Percentiles rank a stretch among this genome's conserved stretches.
Conservation (phyloP, 495 filamentous ascomycete species). For the Penicillium samsonianum region DNA sequence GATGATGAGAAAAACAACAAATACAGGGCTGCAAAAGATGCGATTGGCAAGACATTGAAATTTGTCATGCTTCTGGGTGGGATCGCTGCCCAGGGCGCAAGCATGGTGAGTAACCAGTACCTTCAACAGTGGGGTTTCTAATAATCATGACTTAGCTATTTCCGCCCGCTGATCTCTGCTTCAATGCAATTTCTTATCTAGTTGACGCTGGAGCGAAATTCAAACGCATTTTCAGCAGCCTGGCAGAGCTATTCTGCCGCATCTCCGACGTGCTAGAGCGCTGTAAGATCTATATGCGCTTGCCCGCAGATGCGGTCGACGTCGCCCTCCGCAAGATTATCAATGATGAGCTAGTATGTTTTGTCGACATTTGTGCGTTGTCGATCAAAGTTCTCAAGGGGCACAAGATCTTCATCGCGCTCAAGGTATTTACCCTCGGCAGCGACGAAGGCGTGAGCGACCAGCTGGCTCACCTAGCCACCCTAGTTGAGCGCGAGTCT, state of each 20-base stretch:
- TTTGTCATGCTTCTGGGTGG: conserved; percentile 23
- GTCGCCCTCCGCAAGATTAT: conserved; percentile 28
- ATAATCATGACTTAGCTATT: conserved; percentile 19
- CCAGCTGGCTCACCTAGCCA: conserved; percentile 21
- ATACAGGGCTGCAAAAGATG: conserved; percentile 23
- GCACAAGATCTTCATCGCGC: conserved; percentile 27
- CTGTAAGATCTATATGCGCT: conserved; percentile 30
- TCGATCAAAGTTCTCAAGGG: conserved; percentile 32
- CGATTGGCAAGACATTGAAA: conserved; percentile 20
- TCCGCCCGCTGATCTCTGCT: conserved; percentile 25
- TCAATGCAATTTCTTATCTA: conserved; percentile 32
- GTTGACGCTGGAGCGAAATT: conserved; percentile 27
- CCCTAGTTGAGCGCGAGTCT: conserved; percentile 25
- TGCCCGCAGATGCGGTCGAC: conserved; percentile 26
- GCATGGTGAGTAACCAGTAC: conserved; percentile 17
- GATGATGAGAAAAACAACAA: conserved; percentile 22
- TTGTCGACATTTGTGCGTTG: conserved; percentile 29
- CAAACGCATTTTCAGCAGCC: conserved; percentile 34
- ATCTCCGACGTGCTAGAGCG: conserved; percentile 32
- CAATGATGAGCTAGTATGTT: conserved; percentile 32
- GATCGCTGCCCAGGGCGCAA: conserved; percentile 25
- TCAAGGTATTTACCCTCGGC: conserved; percentile 31
- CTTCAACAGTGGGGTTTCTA: not conserved
- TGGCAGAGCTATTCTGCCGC: conserved; percentile 24
- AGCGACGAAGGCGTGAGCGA: conserved; percentile 28